Conservation (phyloP, 2,329 filamentous ascomycete genomes). For the Cordyceps cicadae region DNA sequence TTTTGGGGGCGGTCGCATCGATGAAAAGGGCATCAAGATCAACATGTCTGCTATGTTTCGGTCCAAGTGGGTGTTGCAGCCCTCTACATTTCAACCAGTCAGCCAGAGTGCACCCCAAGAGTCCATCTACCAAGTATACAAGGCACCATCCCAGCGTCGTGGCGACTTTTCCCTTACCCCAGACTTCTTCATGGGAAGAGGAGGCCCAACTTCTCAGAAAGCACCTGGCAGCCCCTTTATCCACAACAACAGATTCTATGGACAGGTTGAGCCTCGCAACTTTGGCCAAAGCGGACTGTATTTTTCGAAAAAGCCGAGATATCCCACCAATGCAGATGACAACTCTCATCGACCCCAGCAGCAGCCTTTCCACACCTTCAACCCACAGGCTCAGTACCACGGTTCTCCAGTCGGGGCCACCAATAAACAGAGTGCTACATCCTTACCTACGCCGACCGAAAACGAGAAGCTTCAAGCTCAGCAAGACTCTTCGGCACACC, state of each 20-base stretch:
- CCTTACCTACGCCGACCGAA: background rate
- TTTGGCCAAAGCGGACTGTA: background rate
- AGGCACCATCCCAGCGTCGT: background rate
- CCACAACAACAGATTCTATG: background rate
- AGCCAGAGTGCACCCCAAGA: constrained; percentile 1
- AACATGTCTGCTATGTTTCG: constrained; percentile 20
- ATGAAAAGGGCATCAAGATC: constrained; percentile 21
- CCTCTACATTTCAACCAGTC: constrained; percentile 3
- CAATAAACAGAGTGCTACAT: background rate
- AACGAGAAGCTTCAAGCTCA: background rate
- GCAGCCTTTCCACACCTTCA: background rate
- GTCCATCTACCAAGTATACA: background rate
- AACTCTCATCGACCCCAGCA: background rate
- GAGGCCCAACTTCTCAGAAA: background rate
- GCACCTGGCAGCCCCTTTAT: background rate
- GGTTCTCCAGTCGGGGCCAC: background rate
- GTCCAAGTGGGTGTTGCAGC: constrained; percentile 24
- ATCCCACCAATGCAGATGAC: background rate
- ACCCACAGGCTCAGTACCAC: background rate
- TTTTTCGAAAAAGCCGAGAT: background rate
- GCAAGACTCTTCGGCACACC: background rate
- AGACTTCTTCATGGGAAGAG: background rate
- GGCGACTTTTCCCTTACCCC: background rate
- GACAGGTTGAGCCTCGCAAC: background rate
- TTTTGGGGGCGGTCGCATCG: constrained; percentile 17